A percentile compares a stretch with the other conserved stretches of the same genome.
Conservation (phyloP, 257 asterid genomes). For the Fraxinus pennsylvanica region DNA sequence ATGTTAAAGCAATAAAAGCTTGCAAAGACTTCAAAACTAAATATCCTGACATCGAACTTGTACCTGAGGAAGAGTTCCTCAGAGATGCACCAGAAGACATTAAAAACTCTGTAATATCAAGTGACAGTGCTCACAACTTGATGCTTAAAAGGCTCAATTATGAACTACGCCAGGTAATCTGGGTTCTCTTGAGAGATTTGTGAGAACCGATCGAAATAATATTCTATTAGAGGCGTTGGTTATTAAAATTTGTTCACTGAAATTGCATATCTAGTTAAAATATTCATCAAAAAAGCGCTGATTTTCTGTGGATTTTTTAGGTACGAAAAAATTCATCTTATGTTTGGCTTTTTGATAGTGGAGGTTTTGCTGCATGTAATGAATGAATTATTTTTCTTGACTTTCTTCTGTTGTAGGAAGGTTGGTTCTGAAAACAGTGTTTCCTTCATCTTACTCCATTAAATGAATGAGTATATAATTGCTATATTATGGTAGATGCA, state of each 20-base stretch:
- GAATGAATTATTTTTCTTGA: background rate
- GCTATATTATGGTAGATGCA: background rate
- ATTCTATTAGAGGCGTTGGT: background rate
- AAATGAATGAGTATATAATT: constrained; percentile 7
- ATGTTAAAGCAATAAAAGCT: constrained; percentile 90
- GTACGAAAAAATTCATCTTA: background rate
- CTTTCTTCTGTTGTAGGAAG: background rate
- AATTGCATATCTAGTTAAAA: background rate
- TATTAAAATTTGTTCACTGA: background rate
- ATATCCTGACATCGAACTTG: constrained; percentile 83
- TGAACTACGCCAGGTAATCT: constrained; percentile 81
- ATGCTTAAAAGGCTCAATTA: constrained; percentile 91
- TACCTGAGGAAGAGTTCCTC: constrained; percentile 84
- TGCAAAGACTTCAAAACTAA: constrained; percentile 96
- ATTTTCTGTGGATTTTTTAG: background rate
- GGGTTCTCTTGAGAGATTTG: background rate
- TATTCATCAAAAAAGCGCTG: background rate
- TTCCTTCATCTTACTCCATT: background rate
- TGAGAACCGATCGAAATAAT: background rate
- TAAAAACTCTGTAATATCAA: constrained; percentile 60
- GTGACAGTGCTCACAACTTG: constrained; percentile 71
- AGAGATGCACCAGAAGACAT: constrained; percentile 82
- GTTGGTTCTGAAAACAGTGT: background rate
- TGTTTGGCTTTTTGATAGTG: background rate
- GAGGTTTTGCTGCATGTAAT: background rate